These are phyloP conservation scores for Pleurotus citrinopileatus DNA, from an alignment of 768 basidiomycete genomes.

Conservation along the genomic window DNA sequence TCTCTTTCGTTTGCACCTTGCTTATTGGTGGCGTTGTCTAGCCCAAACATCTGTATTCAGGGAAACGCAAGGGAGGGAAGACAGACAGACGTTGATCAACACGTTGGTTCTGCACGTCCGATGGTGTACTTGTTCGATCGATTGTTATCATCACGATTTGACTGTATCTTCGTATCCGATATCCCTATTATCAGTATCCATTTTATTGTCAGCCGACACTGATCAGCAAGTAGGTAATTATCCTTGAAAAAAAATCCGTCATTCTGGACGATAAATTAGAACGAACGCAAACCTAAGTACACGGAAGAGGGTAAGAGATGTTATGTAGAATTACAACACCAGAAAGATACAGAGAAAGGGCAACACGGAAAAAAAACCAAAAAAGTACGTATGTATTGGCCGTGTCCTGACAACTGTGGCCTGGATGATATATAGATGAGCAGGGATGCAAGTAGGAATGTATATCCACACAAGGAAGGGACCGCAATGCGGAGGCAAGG, in stretches of 20 bases:
- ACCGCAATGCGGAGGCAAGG: neutral
- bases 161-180: neutral
- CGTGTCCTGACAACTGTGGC: neutral
- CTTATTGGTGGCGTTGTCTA: constrained; percentile 24
- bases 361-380: neutral
- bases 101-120: constrained; percentile 7
- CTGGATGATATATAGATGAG: neutral
- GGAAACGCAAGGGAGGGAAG: constrained; percentile 84
- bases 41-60: constrained; percentile 86
- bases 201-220: neutral
- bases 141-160: constrained; percentile 5
- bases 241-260: constrained; percentile 1
- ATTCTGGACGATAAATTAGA: constrained; percentile 7
- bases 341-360: neutral
- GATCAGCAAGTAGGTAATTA: no score
- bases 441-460: neutral
- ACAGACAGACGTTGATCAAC: constrained; percentile 63
- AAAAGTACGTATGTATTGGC: neutral
- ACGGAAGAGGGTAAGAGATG: neutral
- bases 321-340: neutral
- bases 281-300: neutral
- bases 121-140: neutral
- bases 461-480: neutral
- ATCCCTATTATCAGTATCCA: no score
- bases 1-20: neutral